Conservation (phyloP, 345 rosid species). For the Nephelium lappaceum region DNA sequence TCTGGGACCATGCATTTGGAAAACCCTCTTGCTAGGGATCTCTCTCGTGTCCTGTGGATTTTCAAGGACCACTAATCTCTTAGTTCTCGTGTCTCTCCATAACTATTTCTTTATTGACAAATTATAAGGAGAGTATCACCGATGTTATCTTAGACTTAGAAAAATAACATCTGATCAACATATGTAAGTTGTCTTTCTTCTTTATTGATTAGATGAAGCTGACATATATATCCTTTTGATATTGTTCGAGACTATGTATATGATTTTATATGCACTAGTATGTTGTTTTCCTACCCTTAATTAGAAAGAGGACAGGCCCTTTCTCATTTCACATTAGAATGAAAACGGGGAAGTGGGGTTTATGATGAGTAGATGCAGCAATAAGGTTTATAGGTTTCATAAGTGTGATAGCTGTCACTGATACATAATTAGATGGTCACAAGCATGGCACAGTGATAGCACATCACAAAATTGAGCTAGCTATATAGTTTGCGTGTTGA, state of each 20-base stretch:
- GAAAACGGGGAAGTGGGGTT: background rate
- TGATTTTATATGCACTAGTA: too few relatives aligned
- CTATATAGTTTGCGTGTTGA: conserved; percentile 45
- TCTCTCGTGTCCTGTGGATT: conserved; percentile 49
- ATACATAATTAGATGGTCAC: conserved; percentile 37
- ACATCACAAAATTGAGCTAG: conserved; percentile 16
- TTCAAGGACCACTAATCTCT: conserved; percentile 34
- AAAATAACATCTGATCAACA: too few relatives aligned
- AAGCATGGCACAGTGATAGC: conserved; percentile 4
- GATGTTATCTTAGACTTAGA: too few relatives aligned
- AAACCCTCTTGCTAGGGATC: conserved; percentile 40
- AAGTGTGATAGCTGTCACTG: conserved; percentile 39
- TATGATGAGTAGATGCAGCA: background rate
- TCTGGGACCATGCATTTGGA: conserved; percentile 28
- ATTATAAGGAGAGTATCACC: background rate
- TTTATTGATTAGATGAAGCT: background rate
- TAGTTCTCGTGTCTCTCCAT: background rate
- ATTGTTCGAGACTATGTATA: background rate
- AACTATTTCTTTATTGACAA: background rate
- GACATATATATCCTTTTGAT: background rate
- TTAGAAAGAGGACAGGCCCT: background rate
- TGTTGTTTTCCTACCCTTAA: background rate
- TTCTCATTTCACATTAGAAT: background rate
- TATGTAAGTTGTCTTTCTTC: too few relatives aligned
- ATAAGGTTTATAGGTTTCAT: conserved; percentile 4